Base-by-base conservation (phyloP, 2,329 filamentous ascomycete genomes). In the Cladophialophora yegresii region DNA sequence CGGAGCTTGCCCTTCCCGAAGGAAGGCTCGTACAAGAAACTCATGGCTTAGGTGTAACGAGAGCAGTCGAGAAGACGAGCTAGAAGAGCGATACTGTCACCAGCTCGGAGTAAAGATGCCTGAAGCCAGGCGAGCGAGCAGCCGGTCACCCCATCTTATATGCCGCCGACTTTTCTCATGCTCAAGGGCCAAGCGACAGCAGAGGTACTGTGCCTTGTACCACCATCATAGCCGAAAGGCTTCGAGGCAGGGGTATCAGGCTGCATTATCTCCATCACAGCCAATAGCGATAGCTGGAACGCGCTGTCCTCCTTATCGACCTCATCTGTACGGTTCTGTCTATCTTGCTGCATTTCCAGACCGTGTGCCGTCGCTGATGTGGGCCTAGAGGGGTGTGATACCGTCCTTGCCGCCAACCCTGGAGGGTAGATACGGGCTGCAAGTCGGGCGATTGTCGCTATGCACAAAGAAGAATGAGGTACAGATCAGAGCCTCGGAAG, bases 1-100 rank as follows among this genome's bases (percentile, higher is more conserved):
- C 66, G 66, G 22, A 68, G 53, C 20, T 33, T 56, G 30, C 60
- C 59, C 16, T 56, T 65, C 43, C 58, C 63, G 8, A 65, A 58
- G 58, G 62, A 61, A 47, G 62, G 62, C 47, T 64, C 62, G 40
- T 57, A 49, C 16, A 59, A 51, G 45, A 64, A 54, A 58, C 61
- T 64, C 62, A 64, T 64, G 45, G 28, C 47, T 43, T 28, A 28
- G 10, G 22, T 28, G 30, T 56, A 6, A 33, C 16, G 26, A 40
- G 20, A 8, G 23, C 13, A 49, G 55, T 20, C n/a, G 16, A 59
- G 57, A n/a, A 36, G 43, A 23, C 6, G 55, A 32, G 36, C 13
- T 2, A 33, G 45, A 33, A 28, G 43, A 8, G n/a, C 32, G 30
- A 50, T 26, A 20, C 22, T 23, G 43, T 4, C 5, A 26, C 32